A percentile compares a stretch with the other conserved stretches of the same genome.
These are phyloP conservation scores for Lactarius indigo DNA, from an alignment of 768 basidiomycete genomes.

Conservation along the genomic window DNA sequence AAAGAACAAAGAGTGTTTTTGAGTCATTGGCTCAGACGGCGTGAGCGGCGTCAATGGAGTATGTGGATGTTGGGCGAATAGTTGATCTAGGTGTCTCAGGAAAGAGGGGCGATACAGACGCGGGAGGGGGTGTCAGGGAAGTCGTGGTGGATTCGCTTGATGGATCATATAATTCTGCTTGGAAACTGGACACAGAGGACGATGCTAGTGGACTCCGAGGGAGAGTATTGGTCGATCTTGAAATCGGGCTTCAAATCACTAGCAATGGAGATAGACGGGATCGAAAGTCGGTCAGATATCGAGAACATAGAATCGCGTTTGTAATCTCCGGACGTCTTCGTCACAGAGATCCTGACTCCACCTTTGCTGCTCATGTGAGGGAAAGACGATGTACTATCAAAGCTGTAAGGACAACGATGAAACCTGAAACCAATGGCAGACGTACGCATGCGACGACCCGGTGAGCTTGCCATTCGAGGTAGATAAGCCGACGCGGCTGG, in stretches of 20 bases:
- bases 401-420: not conserved
- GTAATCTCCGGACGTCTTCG: not conserved
- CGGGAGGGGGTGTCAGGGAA: not conserved
- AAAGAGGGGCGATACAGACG: not conserved
- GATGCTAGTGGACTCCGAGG: constrained; percentile 4
- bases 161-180: not conserved
- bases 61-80: not conserved
- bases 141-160: not conserved
- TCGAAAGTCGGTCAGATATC: constrained; percentile 18
- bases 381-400: constrained; percentile 5
- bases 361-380: constrained; percentile 11
- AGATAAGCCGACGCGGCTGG: constrained; percentile 30
- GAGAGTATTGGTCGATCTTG: constrained; percentile 13
- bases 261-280: constrained; percentile 16
- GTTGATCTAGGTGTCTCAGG: not conserved
- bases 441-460: constrained; percentile 16
- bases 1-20: not conserved
- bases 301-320: constrained; percentile 14
- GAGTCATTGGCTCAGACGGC: not conserved
- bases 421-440: not conserved
- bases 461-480: constrained; percentile 10
- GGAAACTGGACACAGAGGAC: constrained; percentile 2
- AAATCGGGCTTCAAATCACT: constrained; percentile 12
- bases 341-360: constrained; percentile 13
- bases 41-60: constrained; percentile 2